phyloP scores from a whole-genome alignment of 306 rosid species.

The Bauhinia variegata region DNA sequence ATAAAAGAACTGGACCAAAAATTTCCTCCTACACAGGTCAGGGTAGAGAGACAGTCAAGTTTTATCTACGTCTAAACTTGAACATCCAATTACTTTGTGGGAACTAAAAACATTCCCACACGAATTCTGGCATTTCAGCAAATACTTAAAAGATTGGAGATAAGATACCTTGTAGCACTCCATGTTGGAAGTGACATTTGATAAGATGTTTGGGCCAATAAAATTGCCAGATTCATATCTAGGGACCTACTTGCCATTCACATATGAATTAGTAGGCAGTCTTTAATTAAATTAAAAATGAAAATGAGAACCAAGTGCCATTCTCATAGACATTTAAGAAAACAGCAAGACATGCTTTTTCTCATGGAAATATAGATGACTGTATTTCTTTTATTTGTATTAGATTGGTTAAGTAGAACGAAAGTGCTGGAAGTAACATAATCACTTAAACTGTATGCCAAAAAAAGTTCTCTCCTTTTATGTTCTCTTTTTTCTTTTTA shows the following conservation, averaged over 20 bases:
- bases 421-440: not conserved
- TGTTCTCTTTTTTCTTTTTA: too few relatives aligned
- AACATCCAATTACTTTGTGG: slow-evolving; percentile 7
- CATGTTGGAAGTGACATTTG: slow-evolving; percentile 66
- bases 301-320: not conserved
- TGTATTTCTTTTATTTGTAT: slow-evolving; percentile 14
- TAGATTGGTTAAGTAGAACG: not conserved
- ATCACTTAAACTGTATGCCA: too few relatives aligned
- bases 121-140: not conserved
- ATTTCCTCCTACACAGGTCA: slow-evolving; percentile 77
- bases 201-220: slow-evolving; percentile 86
- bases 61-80: slow-evolving; percentile 13
- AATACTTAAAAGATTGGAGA: not conserved
- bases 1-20: slow-evolving; percentile 95
- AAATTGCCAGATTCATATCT: slow-evolving; percentile 91
- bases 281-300: slow-evolving; percentile 4
- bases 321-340: too few relatives aligned
- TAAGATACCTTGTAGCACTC: slow-evolving; percentile 80
- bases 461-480: too few relatives aligned
- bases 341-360: not conserved
- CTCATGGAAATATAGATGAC: not conserved
- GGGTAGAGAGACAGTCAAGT: slow-evolving; percentile 28
- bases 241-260: slow-evolving; percentile 66
- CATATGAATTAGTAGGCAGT: slow-evolving; percentile 11
- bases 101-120: too few relatives aligned